Percentiles rank a stretch among this genome's conserved stretches.
Evolutionary conservation across 2,329 filamentous ascomycete genomes (phyloP).

Genomic region (Diaporthe humulicola): DNA sequence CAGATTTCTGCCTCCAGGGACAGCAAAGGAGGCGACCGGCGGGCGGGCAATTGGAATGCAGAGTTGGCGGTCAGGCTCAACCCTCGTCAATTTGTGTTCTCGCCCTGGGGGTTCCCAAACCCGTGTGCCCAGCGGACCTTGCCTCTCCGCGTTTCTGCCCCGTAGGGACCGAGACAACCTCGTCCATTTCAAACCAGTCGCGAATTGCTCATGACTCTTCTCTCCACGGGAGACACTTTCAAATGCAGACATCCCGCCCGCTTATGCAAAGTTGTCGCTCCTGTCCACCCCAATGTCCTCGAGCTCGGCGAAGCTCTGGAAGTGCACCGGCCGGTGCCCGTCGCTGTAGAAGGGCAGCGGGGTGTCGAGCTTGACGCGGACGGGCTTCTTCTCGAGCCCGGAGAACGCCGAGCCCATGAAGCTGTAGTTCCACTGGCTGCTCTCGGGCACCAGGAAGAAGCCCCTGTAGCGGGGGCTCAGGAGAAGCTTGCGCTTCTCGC

Average conservation of each 20-base stretch:
- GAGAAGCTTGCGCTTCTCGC: slow-evolving; percentile 93
- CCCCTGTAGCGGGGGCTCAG: slow-evolving; percentile 94
- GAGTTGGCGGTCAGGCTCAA: neutral
- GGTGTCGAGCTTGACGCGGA: slow-evolving; percentile 94
- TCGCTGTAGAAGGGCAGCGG: slow-evolving; percentile 92
- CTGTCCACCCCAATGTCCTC: slow-evolving; percentile 97
- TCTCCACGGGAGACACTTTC: neutral
- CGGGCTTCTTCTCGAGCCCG: slow-evolving; percentile 88
- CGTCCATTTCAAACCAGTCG: neutral
- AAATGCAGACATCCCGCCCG: neutral
- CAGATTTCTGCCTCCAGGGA: slow-evolving; percentile 5
- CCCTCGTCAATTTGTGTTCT: slow-evolving; percentile 8
- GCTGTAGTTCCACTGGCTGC: slow-evolving; percentile 94
- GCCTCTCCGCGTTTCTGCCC: neutral
- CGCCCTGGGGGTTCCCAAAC: neutral
- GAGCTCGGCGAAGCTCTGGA: slow-evolving; percentile 96
- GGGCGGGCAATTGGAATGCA: neutral
- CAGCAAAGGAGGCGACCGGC: neutral
- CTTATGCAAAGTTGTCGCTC: slow-evolving; percentile 90
- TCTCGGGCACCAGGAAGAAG: slow-evolving; percentile 95
- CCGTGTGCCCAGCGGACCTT: neutral
- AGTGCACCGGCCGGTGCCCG: slow-evolving; percentile 92
- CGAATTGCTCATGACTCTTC: neutral
- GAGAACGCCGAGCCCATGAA: slow-evolving; percentile 95
- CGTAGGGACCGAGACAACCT: neutral